phyloP scores from a whole-genome alignment of 805 yeast genomes.

The Yamadazyma nakazawae region DNA sequence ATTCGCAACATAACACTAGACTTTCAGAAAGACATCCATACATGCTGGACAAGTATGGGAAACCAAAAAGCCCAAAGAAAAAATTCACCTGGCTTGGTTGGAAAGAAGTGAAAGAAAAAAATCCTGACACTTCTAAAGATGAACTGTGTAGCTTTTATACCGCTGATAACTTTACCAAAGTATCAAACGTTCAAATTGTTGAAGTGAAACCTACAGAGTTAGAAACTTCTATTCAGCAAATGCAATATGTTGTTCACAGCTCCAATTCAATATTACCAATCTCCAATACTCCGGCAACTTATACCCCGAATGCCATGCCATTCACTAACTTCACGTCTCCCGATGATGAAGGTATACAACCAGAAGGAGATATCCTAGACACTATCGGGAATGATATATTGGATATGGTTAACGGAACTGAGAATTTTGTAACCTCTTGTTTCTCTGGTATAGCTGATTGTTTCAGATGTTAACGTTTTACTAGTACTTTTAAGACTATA shows the following conservation, averaged over 20 bases:
- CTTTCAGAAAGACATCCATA: conserved; percentile 28
- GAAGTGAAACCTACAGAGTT: background rate
- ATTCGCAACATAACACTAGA: conserved; percentile 27
- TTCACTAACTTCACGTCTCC: conserved; percentile 2
- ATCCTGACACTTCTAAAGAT: background rate
- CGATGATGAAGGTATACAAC: background rate
- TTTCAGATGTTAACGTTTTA: background rate
- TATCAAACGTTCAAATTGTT: background rate
- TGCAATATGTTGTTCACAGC: background rate
- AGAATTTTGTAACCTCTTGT: conserved; percentile 13
- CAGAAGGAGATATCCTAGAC: conserved; percentile 8
- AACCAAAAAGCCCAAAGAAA: background rate
- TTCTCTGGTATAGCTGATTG: background rate
- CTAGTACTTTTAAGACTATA: too few relatives aligned
- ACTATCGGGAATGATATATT: conserved; percentile 11
- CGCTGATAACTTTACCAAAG: background rate
- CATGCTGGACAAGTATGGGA: conserved; percentile 4
- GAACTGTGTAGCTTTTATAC: conserved; percentile 4
- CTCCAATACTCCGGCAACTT: background rate
- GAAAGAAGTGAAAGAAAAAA: background rate
- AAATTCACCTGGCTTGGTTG: conserved; percentile 5
- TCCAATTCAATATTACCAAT: conserved; percentile 5
- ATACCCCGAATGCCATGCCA: conserved; percentile 14
- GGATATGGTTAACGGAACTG: conserved; percentile 10
- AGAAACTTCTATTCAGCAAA: background rate